A percentile compares a stretch with the other conserved stretches of the same genome.
Conservation (phyloP, 768 basidiomycete species). For the Cyathus striatus region DNA sequence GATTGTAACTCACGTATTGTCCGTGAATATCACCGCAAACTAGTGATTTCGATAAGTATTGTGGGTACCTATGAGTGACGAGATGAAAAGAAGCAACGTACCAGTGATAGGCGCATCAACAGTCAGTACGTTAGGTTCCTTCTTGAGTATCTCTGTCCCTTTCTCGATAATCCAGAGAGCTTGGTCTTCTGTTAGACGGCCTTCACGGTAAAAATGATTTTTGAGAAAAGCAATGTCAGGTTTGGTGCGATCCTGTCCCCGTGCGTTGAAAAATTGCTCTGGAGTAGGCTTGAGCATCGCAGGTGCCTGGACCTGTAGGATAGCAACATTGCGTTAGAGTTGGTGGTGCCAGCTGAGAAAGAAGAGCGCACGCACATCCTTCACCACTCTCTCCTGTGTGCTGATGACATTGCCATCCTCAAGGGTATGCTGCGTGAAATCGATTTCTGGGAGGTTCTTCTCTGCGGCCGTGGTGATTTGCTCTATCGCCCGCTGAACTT, state of each 20-base stretch:
- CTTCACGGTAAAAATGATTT: conserved; percentile 98
- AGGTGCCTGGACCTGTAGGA: conserved; percentile 87
- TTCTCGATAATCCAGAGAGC: conserved; percentile 90
- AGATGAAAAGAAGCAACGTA: conserved; percentile 28
- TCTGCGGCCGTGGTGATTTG: conserved; percentile 46
- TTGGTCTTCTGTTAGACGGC: conserved; percentile 89
- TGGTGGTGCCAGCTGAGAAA: not conserved
- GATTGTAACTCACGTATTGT: conserved; percentile 82
- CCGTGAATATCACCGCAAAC: conserved; percentile 99
- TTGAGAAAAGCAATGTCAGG: conserved; percentile 96
- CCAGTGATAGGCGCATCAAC: conserved; percentile 99
- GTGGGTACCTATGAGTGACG: not conserved
- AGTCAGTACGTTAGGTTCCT: conserved; percentile 85
- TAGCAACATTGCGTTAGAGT: not conserved
- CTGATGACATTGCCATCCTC: conserved; percentile 90
- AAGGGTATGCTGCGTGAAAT: conserved; percentile 88
- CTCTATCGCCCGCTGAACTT: conserved; percentile 63
- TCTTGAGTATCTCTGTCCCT: conserved; percentile 75
- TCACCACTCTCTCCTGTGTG: conserved; percentile 93
- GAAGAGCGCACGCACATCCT: conserved; percentile 62
- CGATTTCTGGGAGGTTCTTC: conserved; percentile 56
- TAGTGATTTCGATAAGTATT: conserved; percentile 21
- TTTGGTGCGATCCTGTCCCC: conserved; percentile 73
- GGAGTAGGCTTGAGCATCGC: conserved; percentile 90
- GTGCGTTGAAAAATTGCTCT: conserved; percentile 85